These are phyloP conservation scores for Cardamine chenopodiifolia DNA, from an alignment of 345 rosid genomes.

Conservation along the genomic window DNA sequence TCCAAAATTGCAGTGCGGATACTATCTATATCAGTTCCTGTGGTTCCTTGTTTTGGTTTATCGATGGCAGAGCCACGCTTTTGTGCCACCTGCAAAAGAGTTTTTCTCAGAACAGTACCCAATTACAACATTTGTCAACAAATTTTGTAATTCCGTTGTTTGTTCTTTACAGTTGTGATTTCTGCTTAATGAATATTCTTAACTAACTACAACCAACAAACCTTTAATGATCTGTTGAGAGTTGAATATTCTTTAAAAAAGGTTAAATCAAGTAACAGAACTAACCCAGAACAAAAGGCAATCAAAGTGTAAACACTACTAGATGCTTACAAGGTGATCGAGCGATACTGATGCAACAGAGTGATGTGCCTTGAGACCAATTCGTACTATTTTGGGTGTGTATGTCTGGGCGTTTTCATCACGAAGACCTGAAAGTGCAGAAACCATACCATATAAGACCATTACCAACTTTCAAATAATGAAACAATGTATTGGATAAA, in stretches of 20 bases:
- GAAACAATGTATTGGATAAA: slow-evolving; percentile 13
- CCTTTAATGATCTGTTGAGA: neutral
- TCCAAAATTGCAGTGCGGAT: slow-evolving; percentile 77
- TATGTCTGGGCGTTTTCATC: slow-evolving; percentile 73
- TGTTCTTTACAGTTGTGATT: neutral
- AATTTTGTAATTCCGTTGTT: neutral
- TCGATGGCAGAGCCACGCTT: slow-evolving; percentile 62
- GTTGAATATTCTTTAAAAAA: neutral
- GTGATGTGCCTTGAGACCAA: slow-evolving; percentile 95
- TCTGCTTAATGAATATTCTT: neutral
- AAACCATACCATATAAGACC: slow-evolving; percentile 27
- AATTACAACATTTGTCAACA: neutral
- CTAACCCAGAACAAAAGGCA: neutral
- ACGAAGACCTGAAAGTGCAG: slow-evolving; percentile 61
- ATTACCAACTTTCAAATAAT: slow-evolving; percentile 8
- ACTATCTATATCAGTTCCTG: slow-evolving; percentile 70
- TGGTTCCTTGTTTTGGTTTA: slow-evolving; percentile 72
- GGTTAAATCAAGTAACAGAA: slow-evolving; percentile 5
- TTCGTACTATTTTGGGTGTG: slow-evolving; percentile 87
- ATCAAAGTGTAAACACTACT: slow-evolving; percentile 20
- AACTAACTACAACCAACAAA: slow-evolving; percentile 15
- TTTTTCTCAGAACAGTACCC: slow-evolving; percentile 23
- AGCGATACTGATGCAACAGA: slow-evolving; percentile 76
- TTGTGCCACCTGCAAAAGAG: slow-evolving; percentile 72
- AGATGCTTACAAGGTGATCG: slow-evolving; percentile 84